Evolutionary conservation across 768 basidiomycete species (phyloP).

Genomic region (Phaeotremella skinneri): DNA sequence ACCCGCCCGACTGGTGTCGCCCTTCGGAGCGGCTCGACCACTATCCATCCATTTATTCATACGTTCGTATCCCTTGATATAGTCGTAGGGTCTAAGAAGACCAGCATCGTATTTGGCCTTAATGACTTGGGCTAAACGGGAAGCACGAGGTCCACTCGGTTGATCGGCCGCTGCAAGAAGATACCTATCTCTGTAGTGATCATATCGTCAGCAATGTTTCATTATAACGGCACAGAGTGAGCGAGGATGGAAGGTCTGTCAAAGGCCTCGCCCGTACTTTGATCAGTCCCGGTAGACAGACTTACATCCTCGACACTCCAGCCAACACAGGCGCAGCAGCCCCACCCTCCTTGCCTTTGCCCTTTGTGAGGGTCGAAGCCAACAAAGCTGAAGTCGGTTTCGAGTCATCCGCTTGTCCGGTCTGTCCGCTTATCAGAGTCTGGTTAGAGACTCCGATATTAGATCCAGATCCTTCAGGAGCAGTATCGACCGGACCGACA

Average conservation of each 20-base stretch:
- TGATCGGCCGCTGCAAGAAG: constrained; percentile 93
- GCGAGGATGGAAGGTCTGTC: no score
- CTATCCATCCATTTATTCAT: constrained; percentile 88
- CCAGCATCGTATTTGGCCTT: constrained; percentile 96
- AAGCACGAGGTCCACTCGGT: constrained; percentile 81
- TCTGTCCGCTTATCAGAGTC: background rate
- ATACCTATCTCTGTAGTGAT: constrained; percentile 73
- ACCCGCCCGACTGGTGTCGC: constrained; percentile 23
- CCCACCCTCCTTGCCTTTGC: constrained; percentile 29
- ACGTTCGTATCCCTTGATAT: constrained; percentile 90
- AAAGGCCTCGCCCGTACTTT: no score
- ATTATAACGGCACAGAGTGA: constrained; percentile 38
- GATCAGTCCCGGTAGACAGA: no score
- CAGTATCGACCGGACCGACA: background rate
- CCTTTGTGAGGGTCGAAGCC: constrained; percentile 12
- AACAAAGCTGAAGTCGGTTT: constrained; percentile 4
- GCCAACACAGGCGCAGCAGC: constrained; percentile 6
- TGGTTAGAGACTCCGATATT: background rate
- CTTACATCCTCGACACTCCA: constrained; percentile 34
- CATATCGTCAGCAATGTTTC: constrained; percentile 66
- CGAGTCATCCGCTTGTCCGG: background rate
- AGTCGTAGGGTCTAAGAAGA: constrained; percentile 89
- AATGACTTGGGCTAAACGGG: constrained; percentile 85
- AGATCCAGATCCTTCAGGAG: background rate
- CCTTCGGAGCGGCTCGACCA: constrained; percentile 40